phyloP scores from a whole-genome alignment of 345 rosid genomes.

The Corchorus capsularis region DNA sequence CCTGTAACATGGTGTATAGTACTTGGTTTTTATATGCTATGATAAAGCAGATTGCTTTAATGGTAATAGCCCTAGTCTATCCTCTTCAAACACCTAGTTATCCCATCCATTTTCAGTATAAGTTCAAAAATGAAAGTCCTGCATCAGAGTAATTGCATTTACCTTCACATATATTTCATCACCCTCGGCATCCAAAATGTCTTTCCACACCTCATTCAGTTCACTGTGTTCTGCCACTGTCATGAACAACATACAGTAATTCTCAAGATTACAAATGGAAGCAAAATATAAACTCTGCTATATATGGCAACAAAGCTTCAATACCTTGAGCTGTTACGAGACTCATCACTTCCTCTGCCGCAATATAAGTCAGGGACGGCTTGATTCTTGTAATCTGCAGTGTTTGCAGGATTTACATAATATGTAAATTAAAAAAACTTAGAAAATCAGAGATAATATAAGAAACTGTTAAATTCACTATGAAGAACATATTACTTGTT shows the following conservation, averaged over 20 bases:
- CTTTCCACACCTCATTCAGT: constrained; percentile 93
- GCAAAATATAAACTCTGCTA: neutral
- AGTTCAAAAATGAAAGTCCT: constrained; percentile 9
- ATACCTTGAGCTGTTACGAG: constrained; percentile 99
- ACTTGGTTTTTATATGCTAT: neutral
- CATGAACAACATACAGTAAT: constrained; percentile 17
- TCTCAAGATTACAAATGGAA: constrained; percentile 6
- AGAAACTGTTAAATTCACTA: constrained; percentile 21
- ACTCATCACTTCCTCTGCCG: constrained; percentile 96
- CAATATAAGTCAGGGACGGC: constrained; percentile 81
- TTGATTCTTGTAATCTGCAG: constrained; percentile 77
- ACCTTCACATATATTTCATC: constrained; percentile 97
- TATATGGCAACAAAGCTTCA: constrained; percentile 6
- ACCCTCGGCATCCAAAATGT: constrained; percentile 88
- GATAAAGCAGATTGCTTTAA: neutral
- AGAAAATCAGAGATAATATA: constrained; percentile 1
- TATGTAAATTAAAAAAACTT: neutral
- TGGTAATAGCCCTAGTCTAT: neutral
- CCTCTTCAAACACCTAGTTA: neutral
- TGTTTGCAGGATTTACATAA: constrained; percentile 15
- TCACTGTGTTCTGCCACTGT: constrained; percentile 85
- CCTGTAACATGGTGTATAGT: neutral
- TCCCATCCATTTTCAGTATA: neutral
- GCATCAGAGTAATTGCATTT: neutral
- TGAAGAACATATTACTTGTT: constrained; percentile 58